These are phyloP conservation scores for Tetrahymena malaccensis DNA, from an alignment of 73 alveolate genomes.

Conservation along the genomic window DNA sequence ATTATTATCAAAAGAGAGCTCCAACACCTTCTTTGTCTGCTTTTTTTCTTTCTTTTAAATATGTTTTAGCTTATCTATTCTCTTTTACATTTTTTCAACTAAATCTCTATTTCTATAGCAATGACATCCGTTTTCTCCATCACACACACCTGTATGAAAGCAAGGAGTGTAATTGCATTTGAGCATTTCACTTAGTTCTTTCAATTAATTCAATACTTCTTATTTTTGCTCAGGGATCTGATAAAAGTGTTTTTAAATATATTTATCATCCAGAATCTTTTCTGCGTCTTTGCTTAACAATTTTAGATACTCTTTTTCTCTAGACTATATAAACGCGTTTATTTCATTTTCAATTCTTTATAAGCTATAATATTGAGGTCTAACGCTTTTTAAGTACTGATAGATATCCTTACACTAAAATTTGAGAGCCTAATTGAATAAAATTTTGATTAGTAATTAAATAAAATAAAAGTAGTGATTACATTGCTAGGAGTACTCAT, in stretches of 20 bases:
- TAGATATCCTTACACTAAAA: not conserved
- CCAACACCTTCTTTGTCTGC: not conserved
- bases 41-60: not conserved
- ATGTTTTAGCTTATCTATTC: not conserved
- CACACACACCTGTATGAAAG: not conserved
- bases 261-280: not conserved
- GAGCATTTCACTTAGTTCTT: not conserved
- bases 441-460: not conserved
- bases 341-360: not conserved
- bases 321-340: not conserved
- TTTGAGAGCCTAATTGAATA: not conserved
- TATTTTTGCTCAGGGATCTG: not conserved
- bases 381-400: not conserved
- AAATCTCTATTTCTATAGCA: not conserved
- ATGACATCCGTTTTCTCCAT: not conserved
- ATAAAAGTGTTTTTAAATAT: not conserved
- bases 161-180: not conserved
- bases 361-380: not conserved
- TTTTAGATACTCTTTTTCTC: not conserved
- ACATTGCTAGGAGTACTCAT: not conserved
- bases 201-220: not conserved
- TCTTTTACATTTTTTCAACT: not conserved
- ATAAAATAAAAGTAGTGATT: not conserved
- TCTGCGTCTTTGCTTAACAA: not conserved
- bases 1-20: not conserved